Evolutionary conservation across 352 stramenopile species (phyloP), one percentile per base, ranked within the genome.

Genomic region (Hyphochytrium catenoides): DNA sequence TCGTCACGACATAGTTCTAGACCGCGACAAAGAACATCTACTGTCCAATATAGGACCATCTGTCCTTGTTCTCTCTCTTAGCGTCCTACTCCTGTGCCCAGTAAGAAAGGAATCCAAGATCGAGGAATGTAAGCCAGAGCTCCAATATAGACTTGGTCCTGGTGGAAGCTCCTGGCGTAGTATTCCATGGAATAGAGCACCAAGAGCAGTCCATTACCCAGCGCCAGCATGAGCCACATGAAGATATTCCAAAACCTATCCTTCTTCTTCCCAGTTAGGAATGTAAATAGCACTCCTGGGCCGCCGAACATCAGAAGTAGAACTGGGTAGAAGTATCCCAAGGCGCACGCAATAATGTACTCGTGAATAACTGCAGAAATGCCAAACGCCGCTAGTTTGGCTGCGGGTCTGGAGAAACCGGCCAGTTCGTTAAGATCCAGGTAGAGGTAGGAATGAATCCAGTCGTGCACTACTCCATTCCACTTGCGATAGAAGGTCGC

Each of bases 391-490:
- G 21, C 14, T 15, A 8, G 12, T 30, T 38, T 12, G 14, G 34
- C 34, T 25, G n/a, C n/a, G n/a, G n/a, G n/a, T n/a, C n/a, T n/a
- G n/a, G n/a, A n/a, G n/a, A n/a, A n/a, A n/a, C n/a, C n/a, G n/a
- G n/a, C n/a, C n/a, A n/a, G n/a, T n/a, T n/a, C n/a, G n/a, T n/a
- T n/a, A n/a, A n/a, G n/a, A n/a, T 81, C 61, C 6, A 83, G 44
- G 36, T 82, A 90, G 24, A 86, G 57, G 33, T 85, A 70, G 15
- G 71, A 64, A 31, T 78, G 44, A 31, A 88, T 43, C 58, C 88
- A 95, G 48, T 95, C 86, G 47, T 96, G 86, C 16, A 97, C 87
- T 3, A 87, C 86, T 36, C 93, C 79, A 55, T 96, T 97, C 89
- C 89, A 97, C 28, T 93, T 72, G 44, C 86, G 58, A 26, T 65